These are phyloP conservation scores for Xylaria sp. DNA, from an alignment of 2,329 filamentous ascomycete species.

Conservation along the genomic window DNA sequence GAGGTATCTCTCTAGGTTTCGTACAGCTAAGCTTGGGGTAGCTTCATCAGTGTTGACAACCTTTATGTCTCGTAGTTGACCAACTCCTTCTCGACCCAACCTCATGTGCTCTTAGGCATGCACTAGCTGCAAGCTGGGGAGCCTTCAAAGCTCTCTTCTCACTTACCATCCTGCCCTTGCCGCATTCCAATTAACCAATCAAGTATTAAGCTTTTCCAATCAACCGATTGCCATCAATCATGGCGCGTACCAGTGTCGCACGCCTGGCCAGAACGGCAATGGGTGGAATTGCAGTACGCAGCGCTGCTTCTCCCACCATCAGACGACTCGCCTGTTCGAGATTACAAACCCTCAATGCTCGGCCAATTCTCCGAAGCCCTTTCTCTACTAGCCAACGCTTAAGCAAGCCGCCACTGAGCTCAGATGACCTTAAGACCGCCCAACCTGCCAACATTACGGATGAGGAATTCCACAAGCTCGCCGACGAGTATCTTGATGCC, in stretches of 20 bases:
- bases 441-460: conserved; percentile 73
- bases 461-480: conserved; percentile 78
- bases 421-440: conserved; percentile 46
- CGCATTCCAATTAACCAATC: neutral
- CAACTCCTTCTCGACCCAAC: conserved; percentile 2
- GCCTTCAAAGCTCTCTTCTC: conserved; percentile 17
- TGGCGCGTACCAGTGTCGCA: conserved; percentile 50
- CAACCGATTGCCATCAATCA: conserved; percentile 36
- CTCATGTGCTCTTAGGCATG: conserved; percentile 16
- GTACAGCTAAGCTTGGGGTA: conserved; percentile 8
- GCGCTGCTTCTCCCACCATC: conserved; percentile 39
- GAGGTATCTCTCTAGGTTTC: neutral
- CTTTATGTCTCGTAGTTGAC: neutral
- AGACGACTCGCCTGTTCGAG: conserved; percentile 39
- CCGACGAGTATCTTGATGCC: conserved; percentile 77
- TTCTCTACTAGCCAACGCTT: conserved; percentile 54
- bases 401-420: conserved; percentile 56
- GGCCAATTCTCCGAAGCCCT: conserved; percentile 25
- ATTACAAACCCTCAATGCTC: conserved; percentile 16
- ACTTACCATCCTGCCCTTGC: neutral
- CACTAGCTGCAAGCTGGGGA: conserved; percentile 19
- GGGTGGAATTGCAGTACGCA: conserved; percentile 47
- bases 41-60: conserved; percentile 8
- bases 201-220: conserved; percentile 3
- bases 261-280: conserved; percentile 55